phyloP scores from a whole-genome alignment of 2,329 filamentous ascomycete genomes.

The Trichoderma afroharzianum region DNA sequence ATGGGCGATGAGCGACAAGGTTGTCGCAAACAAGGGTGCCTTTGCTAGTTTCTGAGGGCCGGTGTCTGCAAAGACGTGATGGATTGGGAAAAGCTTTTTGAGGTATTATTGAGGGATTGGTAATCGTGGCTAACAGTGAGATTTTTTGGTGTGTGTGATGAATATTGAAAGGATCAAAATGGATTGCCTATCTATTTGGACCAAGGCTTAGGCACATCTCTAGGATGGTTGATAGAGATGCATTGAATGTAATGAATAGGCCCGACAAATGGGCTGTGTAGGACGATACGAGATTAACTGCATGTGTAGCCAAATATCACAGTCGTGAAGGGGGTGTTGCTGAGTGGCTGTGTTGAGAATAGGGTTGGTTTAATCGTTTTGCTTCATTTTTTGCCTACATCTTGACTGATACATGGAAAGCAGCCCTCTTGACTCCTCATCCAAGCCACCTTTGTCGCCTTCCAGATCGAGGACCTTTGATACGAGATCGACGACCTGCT shows the following conservation, averaged over 20 bases:
- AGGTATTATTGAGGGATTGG: neutral
- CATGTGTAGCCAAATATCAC: neutral
- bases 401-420: constrained; percentile 42
- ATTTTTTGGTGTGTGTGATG: neutral
- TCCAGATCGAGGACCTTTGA: constrained; percentile 31
- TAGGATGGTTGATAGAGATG: neutral
- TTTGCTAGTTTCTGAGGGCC: neutral
- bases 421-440: constrained; percentile 40
- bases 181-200: neutral
- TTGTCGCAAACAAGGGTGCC: neutral
- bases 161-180: neutral
- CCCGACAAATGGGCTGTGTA: constrained; percentile 4
- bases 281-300: neutral
- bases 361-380: constrained; percentile 2
- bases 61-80: neutral
- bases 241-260: neutral
- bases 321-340: neutral
- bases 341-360: neutral
- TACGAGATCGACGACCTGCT: constrained; percentile 43
- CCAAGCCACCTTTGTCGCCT: constrained; percentile 33
- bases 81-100: neutral
- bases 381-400: constrained; percentile 34
- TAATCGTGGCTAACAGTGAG: neutral
- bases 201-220: neutral
- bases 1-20: constrained; percentile 15